Percentiles rank a stretch among this genome's conserved stretches.
These are phyloP conservation scores for Inosperma sp. DNA, from an alignment of 768 basidiomycete species.

Conservation along the genomic window DNA sequence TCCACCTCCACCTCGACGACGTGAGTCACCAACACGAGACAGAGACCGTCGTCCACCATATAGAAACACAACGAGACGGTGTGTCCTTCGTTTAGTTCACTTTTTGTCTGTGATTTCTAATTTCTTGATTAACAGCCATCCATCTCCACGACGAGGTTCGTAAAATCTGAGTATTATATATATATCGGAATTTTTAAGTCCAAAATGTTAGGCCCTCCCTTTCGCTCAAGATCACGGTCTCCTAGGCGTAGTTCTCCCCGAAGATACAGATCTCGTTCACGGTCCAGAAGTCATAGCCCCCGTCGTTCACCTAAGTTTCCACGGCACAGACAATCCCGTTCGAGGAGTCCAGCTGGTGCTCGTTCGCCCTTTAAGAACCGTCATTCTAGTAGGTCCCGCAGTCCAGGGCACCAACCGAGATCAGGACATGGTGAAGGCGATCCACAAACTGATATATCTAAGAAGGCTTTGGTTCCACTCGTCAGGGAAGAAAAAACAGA, in stretches of 20 bases:
- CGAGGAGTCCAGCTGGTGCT: constrained; percentile 21
- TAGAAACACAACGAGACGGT: constrained; percentile 22
- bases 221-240: constrained; percentile 16
- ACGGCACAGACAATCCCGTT: constrained; percentile 27
- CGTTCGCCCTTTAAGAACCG: constrained; percentile 19
- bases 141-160: constrained; percentile 10
- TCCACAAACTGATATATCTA: not conserved
- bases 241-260: constrained; percentile 22
- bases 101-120: not conserved
- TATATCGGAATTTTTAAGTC: too few relatives aligned
- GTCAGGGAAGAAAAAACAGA: too few relatives aligned
- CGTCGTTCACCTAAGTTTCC: constrained; percentile 20
- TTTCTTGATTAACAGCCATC: not conserved
- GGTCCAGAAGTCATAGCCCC: constrained; percentile 13
- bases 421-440: not conserved
- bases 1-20: constrained; percentile 22
- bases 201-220: too few relatives aligned
- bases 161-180: not conserved
- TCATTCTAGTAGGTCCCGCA: constrained; percentile 16
- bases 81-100: not conserved
- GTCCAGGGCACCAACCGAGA: constrained; percentile 10
- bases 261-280: constrained; percentile 20
- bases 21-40: constrained; percentile 18
- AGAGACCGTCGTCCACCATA: constrained; percentile 24
- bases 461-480: too few relatives aligned